phyloP scores from a whole-genome alignment of 495 filamentous ascomycete genomes.

The Daldinia childiae region DNA sequence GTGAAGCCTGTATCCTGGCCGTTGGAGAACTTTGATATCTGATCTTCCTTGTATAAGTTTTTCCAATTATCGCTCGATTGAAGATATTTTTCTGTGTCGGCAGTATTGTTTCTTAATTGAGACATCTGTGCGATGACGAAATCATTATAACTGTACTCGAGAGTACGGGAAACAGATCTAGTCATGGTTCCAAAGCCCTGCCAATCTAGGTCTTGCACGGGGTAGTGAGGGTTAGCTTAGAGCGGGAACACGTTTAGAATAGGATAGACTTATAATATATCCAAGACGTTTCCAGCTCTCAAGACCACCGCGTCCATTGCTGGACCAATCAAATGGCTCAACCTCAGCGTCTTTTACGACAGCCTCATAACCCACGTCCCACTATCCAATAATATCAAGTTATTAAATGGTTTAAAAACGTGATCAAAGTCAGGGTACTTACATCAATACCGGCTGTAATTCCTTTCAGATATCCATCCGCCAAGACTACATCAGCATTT shows the following conservation, averaged over 20 bases:
- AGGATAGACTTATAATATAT: conserved; percentile 59
- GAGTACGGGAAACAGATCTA: conserved; percentile 73
- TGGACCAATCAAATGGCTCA: conserved; percentile 75
- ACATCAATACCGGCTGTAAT: conserved; percentile 68
- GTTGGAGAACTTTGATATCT: conserved; percentile 65
- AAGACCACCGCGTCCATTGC: conserved; percentile 74
- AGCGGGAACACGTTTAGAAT: neutral
- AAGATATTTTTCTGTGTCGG: conserved; percentile 69
- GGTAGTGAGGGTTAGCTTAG: conserved; percentile 32
- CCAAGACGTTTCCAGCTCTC: conserved; percentile 73
- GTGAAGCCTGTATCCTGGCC: conserved; percentile 69
- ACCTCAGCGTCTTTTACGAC: conserved; percentile 79
- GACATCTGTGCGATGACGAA: conserved; percentile 76
- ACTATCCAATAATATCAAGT: conserved; percentile 47
- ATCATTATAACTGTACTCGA: conserved; percentile 83
- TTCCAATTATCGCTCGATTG: conserved; percentile 71
- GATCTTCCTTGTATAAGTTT: conserved; percentile 72
- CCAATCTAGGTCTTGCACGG: conserved; percentile 72
- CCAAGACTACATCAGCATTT: conserved; percentile 79
- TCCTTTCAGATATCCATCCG: conserved; percentile 76
- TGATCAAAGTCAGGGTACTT: conserved; percentile 19
- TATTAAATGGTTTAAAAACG: neutral
- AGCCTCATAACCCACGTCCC: conserved; percentile 75
- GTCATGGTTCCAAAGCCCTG: conserved; percentile 75
- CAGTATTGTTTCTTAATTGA: conserved; percentile 59